Conservation (phyloP, 2,329 filamentous ascomycete genomes). For the Coleophoma cylindrospora region DNA sequence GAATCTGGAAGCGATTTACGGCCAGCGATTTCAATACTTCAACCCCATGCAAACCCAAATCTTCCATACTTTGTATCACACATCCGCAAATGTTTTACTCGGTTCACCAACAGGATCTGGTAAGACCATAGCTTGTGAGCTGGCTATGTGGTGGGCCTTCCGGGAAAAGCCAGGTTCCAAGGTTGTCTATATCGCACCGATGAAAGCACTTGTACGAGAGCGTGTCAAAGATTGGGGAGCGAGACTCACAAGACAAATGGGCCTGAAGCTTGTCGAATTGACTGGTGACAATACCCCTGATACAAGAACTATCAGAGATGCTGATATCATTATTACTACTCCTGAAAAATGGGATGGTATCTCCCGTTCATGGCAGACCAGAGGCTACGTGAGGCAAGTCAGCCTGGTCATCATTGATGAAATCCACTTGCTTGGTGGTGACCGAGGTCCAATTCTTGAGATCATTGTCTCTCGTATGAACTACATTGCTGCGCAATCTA, state of each 20-base stretch:
- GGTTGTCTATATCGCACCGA: constrained; percentile 97
- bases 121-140: constrained; percentile 91
- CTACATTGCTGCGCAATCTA: constrained; percentile 92
- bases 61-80: constrained; percentile 95
- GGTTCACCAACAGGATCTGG: constrained; percentile 96
- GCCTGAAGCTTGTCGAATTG: constrained; percentile 86
- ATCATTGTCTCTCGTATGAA: constrained; percentile 97
- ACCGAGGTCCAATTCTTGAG: constrained; percentile 94
- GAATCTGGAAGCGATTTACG: constrained; percentile 81
- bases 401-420: constrained; percentile 97
- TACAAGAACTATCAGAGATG: constrained; percentile 89
- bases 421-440: constrained; percentile 93
- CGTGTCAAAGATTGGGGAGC: constrained; percentile 92
- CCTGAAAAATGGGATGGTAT: constrained; percentile 99
- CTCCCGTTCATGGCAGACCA: constrained; percentile 95
- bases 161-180: constrained; percentile 91
- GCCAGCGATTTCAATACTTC: constrained; percentile 87
- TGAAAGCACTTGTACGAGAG: constrained; percentile 97
- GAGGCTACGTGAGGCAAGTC: constrained; percentile 92
- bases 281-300: constrained; percentile 98
- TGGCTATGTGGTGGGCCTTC: constrained; percentile 99
- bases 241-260: constrained; percentile 76
- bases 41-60: constrained; percentile 99
- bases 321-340: constrained; percentile 96
- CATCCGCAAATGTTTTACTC: constrained; percentile 82